Evolutionary conservation across 1,139 yeast genomes (phyloP), one percentile per base, ranked within the genome.

Genomic region (Arxiozyma telluris): DNA sequence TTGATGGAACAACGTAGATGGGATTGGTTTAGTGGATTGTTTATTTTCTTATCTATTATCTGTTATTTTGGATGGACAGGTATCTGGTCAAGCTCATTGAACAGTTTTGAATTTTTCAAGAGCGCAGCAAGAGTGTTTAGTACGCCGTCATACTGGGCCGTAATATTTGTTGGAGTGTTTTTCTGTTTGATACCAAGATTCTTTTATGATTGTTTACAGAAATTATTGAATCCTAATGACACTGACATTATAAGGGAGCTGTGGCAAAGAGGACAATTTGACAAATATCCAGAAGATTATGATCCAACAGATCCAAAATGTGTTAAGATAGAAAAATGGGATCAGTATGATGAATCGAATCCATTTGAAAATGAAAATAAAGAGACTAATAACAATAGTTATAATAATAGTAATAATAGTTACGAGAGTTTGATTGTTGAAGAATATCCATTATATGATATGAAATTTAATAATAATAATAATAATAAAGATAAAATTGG

Each of bases 21-120:
- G 98, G 98, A 93, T 72, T 89, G 96, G 94, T 73, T 89, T 55
- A 81, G 93, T 3, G 63, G 78, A n/a, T 66, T 87, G 51, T 77
- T 89, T 63, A 80, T 81, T 54, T 71, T 73, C 17, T 64, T 91
- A 44, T 86, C 96, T 8, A 77, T 82, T 54, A 66, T 90, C 57
- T 66, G 90, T 51, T 76, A 90, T 50, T 86, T 81, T 68, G 83
- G 82, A 53, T 91, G 98, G 97, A 84, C 96, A 1, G 96, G 96
- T 52, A 76, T 91, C 50, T 93, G 96, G 91, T 82, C 96, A 0
- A 74, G 87, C 23, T 70, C 80, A 8, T 59, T 75, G 15, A 72
- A 74, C 53, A 78, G 94, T 55, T 79, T 74, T 9, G 96, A 87
- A 63, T 85, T 87, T 61, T 93, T 84, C 71, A 81, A 84, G 60